phyloP scores from a whole-genome alignment of 2,329 filamentous ascomycete species.

The Cordyceps sp. region DNA sequence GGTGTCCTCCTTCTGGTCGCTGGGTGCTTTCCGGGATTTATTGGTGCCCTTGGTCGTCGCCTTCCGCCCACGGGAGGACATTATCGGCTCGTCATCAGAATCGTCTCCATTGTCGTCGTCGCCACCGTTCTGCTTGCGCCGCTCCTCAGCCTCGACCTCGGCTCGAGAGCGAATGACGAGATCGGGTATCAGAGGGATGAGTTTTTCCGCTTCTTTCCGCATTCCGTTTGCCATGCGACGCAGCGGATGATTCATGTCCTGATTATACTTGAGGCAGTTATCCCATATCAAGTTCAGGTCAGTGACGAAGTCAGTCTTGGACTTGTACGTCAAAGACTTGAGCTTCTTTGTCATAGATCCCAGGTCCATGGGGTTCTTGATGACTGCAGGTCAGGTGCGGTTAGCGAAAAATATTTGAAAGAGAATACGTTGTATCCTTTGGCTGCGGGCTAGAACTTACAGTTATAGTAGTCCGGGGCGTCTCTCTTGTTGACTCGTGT shows the following conservation, averaged over 20 bases:
- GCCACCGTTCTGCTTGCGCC: constrained; percentile 72
- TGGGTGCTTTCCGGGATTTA: constrained; percentile 57
- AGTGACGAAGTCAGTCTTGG: constrained; percentile 84
- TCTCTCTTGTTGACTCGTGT: constrained; percentile 93
- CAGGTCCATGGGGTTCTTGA: constrained; percentile 96
- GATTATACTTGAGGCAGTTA: constrained; percentile 93
- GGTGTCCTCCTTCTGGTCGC: constrained; percentile 62
- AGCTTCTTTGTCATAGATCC: constrained; percentile 98
- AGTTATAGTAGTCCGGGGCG: constrained; percentile 83
- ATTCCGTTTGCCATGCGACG: constrained; percentile 90
- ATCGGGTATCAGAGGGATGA: constrained; percentile 88
- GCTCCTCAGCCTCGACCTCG: constrained; percentile 79
- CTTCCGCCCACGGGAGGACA: constrained; percentile 88
- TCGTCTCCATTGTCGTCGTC: constrained; percentile 74
- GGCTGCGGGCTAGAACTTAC: constrained; percentile 37
- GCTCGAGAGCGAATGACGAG: constrained; percentile 79
- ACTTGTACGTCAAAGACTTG: constrained; percentile 62
- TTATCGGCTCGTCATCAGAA: constrained; percentile 94
- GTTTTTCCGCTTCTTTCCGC: constrained; percentile 93
- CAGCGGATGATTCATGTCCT: constrained; percentile 71
- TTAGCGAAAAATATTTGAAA: not conserved
- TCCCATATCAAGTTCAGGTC: constrained; percentile 94
- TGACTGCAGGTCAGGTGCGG: constrained; percentile 40
- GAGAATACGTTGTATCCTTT: too few relatives aligned
- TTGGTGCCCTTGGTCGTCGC: constrained; percentile 62